Percentiles rank a stretch among this genome's conserved stretches.
phyloP scores from a whole-genome alignment of 805 yeast genomes.

The Yamadazyma tumulicola region DNA sequence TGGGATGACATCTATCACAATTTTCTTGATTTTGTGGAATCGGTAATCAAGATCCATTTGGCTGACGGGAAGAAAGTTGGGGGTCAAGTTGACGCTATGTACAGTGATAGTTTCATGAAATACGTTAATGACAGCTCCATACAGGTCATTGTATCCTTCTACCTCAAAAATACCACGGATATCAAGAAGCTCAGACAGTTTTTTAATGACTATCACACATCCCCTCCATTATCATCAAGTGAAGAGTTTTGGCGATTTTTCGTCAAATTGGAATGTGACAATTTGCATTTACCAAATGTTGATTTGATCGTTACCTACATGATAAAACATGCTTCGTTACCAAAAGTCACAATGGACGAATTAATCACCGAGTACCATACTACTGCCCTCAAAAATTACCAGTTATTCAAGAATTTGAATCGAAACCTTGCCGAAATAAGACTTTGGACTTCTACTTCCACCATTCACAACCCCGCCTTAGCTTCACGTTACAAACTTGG shows the following conservation, averaged over 20 bases:
- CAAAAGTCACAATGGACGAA: slow-evolving; percentile 44
- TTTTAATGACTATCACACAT: slow-evolving; percentile 24
- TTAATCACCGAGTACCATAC: slow-evolving; percentile 8
- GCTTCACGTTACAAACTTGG: background rate
- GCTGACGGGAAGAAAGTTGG: background rate
- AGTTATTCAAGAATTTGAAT: slow-evolving; percentile 1
- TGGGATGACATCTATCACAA: slow-evolving; percentile 3
- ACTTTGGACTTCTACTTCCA: slow-evolving; percentile 4
- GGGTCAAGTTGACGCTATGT: slow-evolving; percentile 1
- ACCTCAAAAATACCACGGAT: slow-evolving; percentile 23
- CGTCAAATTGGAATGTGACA: slow-evolving; percentile 49
- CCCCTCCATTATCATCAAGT: slow-evolving; percentile 35
- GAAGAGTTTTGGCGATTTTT: slow-evolving; percentile 54
- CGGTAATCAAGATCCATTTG: slow-evolving; percentile 4
- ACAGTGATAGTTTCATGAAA: slow-evolving; percentile 5
- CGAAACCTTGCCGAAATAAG: slow-evolving; percentile 1
- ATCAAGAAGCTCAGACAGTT: slow-evolving; percentile 15
- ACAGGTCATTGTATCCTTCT: slow-evolving; percentile 31
- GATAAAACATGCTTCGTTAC: slow-evolving; percentile 44
- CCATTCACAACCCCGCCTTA: slow-evolving; percentile 4
- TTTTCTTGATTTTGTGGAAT: background rate
- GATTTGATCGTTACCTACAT: slow-evolving; percentile 44
- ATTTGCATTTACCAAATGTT: slow-evolving; percentile 43
- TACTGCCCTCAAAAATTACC: background rate
- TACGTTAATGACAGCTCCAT: slow-evolving; percentile 41